Evolutionary conservation across 73 alveolate species (phyloP).

Genomic region (Symbiodinium natans): DNA sequence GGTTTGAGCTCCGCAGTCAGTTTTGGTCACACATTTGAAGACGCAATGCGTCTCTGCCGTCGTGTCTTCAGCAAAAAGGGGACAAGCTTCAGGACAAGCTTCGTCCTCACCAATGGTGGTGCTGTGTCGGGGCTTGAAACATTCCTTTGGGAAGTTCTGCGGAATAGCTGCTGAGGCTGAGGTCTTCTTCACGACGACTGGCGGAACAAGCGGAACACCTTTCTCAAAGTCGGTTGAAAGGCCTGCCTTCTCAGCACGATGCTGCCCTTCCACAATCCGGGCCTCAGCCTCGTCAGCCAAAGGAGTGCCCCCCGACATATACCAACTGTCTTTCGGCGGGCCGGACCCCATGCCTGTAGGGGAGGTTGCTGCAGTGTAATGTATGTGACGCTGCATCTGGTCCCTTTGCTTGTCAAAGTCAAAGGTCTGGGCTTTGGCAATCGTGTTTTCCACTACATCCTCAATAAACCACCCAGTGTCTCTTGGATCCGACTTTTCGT

Average conservation of each 20-base stretch:
- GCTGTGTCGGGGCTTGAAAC: conserved; percentile 35
- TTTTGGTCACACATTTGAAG: conserved; percentile 56
- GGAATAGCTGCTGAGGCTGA: not conserved
- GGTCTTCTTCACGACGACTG: not conserved
- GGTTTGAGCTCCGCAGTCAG: conserved; percentile 43
- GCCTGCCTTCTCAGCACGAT: not conserved
- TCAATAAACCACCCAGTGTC: not conserved
- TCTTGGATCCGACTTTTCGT: not conserved
- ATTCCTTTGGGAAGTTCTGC: conserved; percentile 17
- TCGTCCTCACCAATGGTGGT: not conserved
- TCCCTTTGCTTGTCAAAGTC: conserved; percentile 35
- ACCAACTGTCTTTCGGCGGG: not conserved
- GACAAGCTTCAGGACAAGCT: conserved; percentile 71
- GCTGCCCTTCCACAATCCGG: not conserved
- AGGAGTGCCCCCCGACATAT: not conserved
- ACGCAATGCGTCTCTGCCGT: conserved; percentile 24
- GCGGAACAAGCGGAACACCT: too few species aligned
- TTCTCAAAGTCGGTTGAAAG: not conserved
- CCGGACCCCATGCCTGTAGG: conserved; percentile 29
- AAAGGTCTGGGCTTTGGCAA: conserved; percentile 21
- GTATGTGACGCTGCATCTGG: conserved; percentile 49
- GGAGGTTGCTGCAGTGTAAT: conserved; percentile 80
- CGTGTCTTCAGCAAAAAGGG: conserved; percentile 78
- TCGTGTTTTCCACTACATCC: conserved; percentile 55
- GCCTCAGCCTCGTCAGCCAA: not conserved